Evolutionary conservation across 768 basidiomycete genomes (phyloP).

Genomic region (Agaricus subrufescens): DNA sequence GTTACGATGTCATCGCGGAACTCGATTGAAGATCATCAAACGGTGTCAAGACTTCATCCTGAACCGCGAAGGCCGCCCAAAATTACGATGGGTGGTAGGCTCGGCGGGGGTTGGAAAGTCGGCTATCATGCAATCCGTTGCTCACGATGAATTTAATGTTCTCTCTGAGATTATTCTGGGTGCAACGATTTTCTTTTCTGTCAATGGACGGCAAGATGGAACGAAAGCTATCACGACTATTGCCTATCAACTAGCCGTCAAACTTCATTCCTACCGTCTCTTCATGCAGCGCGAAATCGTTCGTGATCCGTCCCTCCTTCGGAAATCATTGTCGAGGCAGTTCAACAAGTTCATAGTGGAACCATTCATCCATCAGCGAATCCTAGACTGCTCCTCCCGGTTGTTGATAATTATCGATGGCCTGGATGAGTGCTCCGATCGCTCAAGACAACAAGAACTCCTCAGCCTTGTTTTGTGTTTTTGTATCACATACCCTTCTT

Average conservation of each 20-base stretch:
- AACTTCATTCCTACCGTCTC: not conserved
- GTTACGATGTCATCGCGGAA: no score
- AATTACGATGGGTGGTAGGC: no score
- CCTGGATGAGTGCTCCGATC: conserved; percentile 18
- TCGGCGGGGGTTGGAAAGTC: no score
- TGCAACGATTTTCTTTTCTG: not conserved
- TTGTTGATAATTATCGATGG: no score
- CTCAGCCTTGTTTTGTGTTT: conserved; percentile 9
- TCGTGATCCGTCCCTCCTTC: conserved; percentile 3
- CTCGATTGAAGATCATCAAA: no score
- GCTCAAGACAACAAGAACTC: conserved; percentile 11
- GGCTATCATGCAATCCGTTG: no score
- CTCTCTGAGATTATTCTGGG: not conserved
- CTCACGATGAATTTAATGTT: no score
- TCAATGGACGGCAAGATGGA: not conserved
- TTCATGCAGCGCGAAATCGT: conserved; percentile 6
- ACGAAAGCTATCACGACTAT: conserved; percentile 8
- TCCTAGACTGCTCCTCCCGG: no score
- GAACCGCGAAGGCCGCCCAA: no score
- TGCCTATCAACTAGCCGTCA: conserved; percentile 16
- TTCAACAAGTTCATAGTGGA: not conserved
- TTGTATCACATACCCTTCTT: not conserved
- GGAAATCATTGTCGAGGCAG: conserved; percentile 10
- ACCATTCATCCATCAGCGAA: no score
- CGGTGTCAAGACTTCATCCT: no score